Evolutionary conservation across 1,284 basidiomycete species (phyloP), one percentile per base, ranked within the genome.

Genomic region (Peniophora sp.): DNA sequence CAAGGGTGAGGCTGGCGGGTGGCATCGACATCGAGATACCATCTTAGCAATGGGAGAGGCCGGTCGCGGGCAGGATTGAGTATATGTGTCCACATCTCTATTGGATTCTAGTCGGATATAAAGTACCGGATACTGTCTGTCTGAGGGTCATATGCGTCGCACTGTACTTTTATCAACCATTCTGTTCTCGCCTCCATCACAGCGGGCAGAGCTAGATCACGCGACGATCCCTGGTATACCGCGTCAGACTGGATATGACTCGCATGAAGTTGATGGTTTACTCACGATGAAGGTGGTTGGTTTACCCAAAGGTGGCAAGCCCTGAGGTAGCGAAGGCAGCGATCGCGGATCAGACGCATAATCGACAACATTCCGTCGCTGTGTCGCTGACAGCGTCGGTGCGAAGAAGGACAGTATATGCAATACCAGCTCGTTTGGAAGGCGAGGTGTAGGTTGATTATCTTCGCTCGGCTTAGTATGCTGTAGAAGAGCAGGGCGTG

Each of bases 341-440:
- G 84, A 86, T 1, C 65, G 55, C 1, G 66, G 56, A 11, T 74
- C 70, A 1, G 77, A 70, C 1, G 82, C 82, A 55, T 79, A 83
- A 32, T 68, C 64, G 58, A 72, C 79, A 20, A 88, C 71, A 22
- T 74, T 78, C 45, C 73, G 64, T 17, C 73, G 74, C 56, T 88
- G 85, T 1, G 70, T 59, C 10, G 69, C 53, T 2, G 83, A 85
- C 22, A 88, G 72, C 0, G 66, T 68, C 11, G 83, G 83, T 2
- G 81, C 73, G 25, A 83, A 61, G 58, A 77, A 71, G 19, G 78
- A 76, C 27, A 87, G 70, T 50, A 81, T 77, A 59, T 79, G 58
- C 2, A 81, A 68, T 53, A 79, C 75, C 19, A 88, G 67, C 60
- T 88, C 85, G 20, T 64, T 72, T 0, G 85, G 85, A 24, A 88